Conservation (phyloP, 2,329 filamentous ascomycete genomes). For the Phyllosticta citrichinensis region DNA sequence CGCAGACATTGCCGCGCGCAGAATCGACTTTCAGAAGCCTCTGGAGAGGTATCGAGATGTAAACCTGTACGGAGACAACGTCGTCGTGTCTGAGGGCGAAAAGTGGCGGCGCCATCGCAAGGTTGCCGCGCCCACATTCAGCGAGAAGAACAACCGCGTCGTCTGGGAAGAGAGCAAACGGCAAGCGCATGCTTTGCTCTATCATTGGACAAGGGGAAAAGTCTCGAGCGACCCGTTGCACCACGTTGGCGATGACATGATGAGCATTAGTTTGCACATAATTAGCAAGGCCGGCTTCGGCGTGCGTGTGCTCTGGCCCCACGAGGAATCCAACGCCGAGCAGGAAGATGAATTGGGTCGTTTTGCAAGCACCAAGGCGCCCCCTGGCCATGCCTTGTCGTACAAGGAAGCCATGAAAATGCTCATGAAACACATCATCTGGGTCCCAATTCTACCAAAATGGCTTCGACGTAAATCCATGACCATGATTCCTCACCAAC, state of each 20-base stretch:
- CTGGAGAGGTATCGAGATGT: constrained; percentile 49
- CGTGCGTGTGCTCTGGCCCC: constrained; percentile 45
- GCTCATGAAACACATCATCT: constrained; percentile 53
- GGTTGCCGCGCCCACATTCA: constrained; percentile 61
- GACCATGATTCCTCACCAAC: not conserved
- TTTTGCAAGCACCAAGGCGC: constrained; percentile 24
- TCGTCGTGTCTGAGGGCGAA: constrained; percentile 59
- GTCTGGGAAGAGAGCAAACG: constrained; percentile 54
- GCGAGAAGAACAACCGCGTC: constrained; percentile 62
- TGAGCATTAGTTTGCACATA: constrained; percentile 50
- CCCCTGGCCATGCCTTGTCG: constrained; percentile 42
- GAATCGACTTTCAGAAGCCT: constrained; percentile 64
- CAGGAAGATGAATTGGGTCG: constrained; percentile 17
- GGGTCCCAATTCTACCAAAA: constrained; percentile 49
- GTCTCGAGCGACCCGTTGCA: constrained; percentile 35
- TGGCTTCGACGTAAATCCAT: constrained; percentile 43
- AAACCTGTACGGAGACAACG: constrained; percentile 60
- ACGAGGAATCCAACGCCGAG: constrained; percentile 40
- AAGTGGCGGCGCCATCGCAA: constrained; percentile 66
- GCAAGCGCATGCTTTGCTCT: constrained; percentile 42
- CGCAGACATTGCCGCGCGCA: constrained; percentile 52
- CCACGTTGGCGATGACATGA: constrained; percentile 54
- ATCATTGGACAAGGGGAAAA: constrained; percentile 23
- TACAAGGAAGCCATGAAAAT: constrained; percentile 54
- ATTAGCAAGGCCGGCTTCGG: constrained; percentile 66